Conservation (phyloP, 1,139 yeast genomes). For the Hanseniaspora gamundiae region DNA sequence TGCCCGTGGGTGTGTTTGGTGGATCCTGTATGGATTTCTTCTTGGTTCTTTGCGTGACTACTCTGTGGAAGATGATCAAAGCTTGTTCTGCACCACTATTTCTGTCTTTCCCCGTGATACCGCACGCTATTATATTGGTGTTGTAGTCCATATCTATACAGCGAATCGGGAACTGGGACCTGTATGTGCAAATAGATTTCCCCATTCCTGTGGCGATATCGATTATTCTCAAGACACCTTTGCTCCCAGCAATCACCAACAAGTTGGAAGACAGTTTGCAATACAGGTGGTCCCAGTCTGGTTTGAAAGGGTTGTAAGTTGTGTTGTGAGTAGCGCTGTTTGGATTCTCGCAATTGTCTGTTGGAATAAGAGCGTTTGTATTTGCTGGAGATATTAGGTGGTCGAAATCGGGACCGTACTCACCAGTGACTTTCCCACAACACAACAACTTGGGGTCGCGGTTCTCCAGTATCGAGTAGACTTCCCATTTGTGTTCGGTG, state of each 20-base stretch:
- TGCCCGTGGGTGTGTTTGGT: too few relatives aligned
- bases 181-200: conserved; percentile 52
- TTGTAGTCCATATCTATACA: conserved; percentile 61
- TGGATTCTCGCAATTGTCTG: conserved; percentile 4
- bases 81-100: conserved; percentile 67
- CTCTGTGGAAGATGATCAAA: conserved; percentile 52
- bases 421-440: conserved; percentile 60
- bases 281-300: conserved; percentile 50
- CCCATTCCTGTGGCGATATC: conserved; percentile 43
- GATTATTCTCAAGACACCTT: conserved; percentile 56
- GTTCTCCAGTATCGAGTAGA: conserved; percentile 37
- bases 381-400: conserved; percentile 23
- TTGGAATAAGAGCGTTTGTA: conserved; percentile 17
- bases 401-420: conserved; percentile 41
- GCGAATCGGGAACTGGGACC: conserved; percentile 64
- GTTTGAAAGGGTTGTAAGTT: conserved; percentile 14
- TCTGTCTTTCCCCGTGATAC: conserved; percentile 70
- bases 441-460: conserved; percentile 44
- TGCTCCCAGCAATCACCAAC: conserved; percentile 60
- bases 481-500: conserved; percentile 60
- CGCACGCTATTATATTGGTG: conserved; percentile 61
- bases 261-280: conserved; percentile 53
- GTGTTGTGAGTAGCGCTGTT: conserved; percentile 11
- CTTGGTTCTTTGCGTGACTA: too few relatives aligned
- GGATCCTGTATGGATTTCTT: too few relatives aligned